Evolutionary conservation across 192 early-diverging fungal species (phyloP).

Genomic region (Bifiguratus adelaidae): DNA sequence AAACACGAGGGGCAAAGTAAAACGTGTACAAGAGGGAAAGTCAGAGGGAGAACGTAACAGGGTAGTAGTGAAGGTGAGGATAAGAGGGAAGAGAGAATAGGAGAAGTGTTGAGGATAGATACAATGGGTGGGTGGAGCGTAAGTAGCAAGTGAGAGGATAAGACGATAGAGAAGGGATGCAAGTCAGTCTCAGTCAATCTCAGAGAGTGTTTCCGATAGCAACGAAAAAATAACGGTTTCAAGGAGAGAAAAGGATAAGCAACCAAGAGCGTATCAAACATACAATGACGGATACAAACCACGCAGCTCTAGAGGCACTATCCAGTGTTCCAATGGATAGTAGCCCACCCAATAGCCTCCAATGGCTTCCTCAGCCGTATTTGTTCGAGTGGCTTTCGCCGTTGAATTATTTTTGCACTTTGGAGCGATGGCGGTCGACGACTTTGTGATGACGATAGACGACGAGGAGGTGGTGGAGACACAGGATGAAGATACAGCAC

Average conservation of each 20-base stretch:
- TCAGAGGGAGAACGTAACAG: no score
- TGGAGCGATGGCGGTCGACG: conserved; percentile 15
- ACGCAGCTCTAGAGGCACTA: neutral
- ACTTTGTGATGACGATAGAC: conserved; percentile 67
- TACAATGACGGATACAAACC: neutral
- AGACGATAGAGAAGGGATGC: neutral
- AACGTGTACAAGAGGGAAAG: no score
- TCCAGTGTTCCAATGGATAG: no score
- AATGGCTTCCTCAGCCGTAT: no score
- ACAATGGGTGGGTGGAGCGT: neutral
- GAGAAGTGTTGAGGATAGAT: neutral
- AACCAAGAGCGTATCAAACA: neutral
- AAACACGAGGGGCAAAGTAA: no score
- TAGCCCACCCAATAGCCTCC: no score
- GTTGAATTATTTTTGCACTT: no score
- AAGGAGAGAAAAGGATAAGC: neutral
- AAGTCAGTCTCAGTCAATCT: neutral
- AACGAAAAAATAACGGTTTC: neutral
- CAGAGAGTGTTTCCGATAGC: neutral
- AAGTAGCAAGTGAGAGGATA: neutral
- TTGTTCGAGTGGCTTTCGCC: no score
- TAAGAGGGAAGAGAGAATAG: neutral
- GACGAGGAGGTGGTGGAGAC: conserved; percentile 47
- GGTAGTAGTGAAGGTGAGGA: no score
- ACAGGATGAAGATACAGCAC: conserved; percentile 6